Percentiles rank a stretch among this genome's conserved stretches.
These are phyloP conservation scores for Candida succiphila DNA, from an alignment of 805 yeast genomes.

Conservation along the genomic window DNA sequence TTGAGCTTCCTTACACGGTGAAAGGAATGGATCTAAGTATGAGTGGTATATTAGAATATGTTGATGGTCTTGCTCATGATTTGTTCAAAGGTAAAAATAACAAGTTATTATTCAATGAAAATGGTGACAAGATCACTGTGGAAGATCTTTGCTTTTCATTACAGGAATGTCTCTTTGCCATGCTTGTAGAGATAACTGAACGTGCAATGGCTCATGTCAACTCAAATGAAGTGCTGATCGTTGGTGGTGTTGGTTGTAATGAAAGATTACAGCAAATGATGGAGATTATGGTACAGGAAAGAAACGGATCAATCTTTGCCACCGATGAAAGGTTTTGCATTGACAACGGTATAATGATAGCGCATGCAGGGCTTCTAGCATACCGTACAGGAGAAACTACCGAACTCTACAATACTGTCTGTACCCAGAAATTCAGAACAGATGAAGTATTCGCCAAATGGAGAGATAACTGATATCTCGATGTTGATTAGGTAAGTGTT, in stretches of 20 bases:
- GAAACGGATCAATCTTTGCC: slow-evolving; percentile 84
- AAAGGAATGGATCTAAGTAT: slow-evolving; percentile 97
- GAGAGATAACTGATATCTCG: slow-evolving; percentile 61
- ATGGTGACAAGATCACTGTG: slow-evolving; percentile 50
- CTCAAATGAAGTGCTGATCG: slow-evolving; percentile 81
- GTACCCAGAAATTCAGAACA: slow-evolving; percentile 89
- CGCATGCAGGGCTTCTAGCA: slow-evolving; percentile 89
- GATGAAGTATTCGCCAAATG: slow-evolving; percentile 87
- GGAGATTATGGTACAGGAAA: slow-evolving; percentile 85
- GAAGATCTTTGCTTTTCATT: slow-evolving; percentile 89
- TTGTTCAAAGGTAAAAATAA: slow-evolving; percentile 40
- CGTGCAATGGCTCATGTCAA: slow-evolving; percentile 97
- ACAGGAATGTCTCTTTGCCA: slow-evolving; percentile 87
- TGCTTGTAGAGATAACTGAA: slow-evolving; percentile 96
- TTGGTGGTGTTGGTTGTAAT: slow-evolving; percentile 98
- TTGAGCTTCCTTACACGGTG: slow-evolving; percentile 88
- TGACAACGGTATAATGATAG: slow-evolving; percentile 98
- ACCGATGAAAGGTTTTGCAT: slow-evolving; percentile 97
- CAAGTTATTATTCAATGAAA: slow-evolving; percentile 27
- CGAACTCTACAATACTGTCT: slow-evolving; percentile 59
- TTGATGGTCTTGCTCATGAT: slow-evolving; percentile 74
- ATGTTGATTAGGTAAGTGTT: too few relatives aligned
- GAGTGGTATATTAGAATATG: slow-evolving; percentile 87
- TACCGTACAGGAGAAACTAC: slow-evolving; percentile 71
- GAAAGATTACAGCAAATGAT: slow-evolving; percentile 90